phyloP scores from a whole-genome alignment of 1,284 basidiomycete species.

The Fomes fomentarius region DNA sequence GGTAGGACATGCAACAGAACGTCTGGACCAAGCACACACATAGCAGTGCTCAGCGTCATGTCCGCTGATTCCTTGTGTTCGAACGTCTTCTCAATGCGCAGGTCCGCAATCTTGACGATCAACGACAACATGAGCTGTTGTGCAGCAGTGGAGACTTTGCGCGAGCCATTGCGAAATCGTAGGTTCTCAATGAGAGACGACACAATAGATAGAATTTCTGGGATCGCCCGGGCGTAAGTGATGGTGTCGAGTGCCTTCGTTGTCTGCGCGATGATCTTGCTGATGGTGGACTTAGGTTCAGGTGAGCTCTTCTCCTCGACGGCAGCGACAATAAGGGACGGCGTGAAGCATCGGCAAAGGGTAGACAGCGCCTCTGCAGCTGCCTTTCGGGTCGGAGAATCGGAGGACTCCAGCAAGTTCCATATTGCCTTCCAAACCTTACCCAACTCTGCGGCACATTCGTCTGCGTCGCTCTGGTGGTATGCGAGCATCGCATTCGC shows the following conservation, averaged over 20 bases:
- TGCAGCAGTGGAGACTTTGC: slow-evolving; percentile 60
- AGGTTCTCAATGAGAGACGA: slow-evolving; percentile 57
- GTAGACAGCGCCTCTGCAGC: slow-evolving; percentile 66
- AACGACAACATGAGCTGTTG: slow-evolving; percentile 75
- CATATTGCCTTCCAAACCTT: slow-evolving; percentile 81
- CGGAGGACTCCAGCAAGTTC: slow-evolving; percentile 70
- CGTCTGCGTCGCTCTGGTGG: slow-evolving; percentile 48
- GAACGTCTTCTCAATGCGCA: slow-evolving; percentile 82
- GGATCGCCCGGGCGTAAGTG: slow-evolving; percentile 67
- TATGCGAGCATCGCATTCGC: slow-evolving; percentile 72
- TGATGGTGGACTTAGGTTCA: slow-evolving; percentile 60
- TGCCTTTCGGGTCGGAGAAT: slow-evolving; percentile 59
- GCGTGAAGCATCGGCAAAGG: slow-evolving; percentile 72
- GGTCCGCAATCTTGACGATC: slow-evolving; percentile 75
- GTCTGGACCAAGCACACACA: slow-evolving; percentile 87
- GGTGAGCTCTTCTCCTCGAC: slow-evolving; percentile 43
- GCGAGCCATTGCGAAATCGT: slow-evolving; percentile 40
- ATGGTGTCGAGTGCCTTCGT: slow-evolving; percentile 72
- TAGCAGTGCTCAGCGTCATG: slow-evolving; percentile 77
- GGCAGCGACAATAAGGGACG: slow-evolving; percentile 59
- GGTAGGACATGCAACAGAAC: slow-evolving; percentile 80
- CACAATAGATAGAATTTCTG: slow-evolving; percentile 69
- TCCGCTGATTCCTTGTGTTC: slow-evolving; percentile 93
- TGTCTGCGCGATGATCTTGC: slow-evolving; percentile 63
- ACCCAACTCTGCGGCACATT: slow-evolving; percentile 55